These are phyloP conservation scores for Rugosomyces carneus DNA, from an alignment of 1,284 basidiomycete species.

Conservation along the genomic window DNA sequence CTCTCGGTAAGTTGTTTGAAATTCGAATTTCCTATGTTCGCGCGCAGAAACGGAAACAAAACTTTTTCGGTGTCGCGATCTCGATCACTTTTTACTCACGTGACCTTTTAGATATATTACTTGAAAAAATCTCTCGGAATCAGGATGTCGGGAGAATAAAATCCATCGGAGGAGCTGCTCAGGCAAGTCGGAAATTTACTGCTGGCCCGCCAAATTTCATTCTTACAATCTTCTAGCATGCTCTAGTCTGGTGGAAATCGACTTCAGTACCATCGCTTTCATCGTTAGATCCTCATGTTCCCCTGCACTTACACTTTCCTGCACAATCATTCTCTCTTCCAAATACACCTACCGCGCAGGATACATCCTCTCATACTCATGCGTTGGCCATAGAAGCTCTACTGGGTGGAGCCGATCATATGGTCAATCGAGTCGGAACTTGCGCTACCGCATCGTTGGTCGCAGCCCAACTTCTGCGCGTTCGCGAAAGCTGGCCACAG, in stretches of 20 bases:
- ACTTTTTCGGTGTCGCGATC: constrained; percentile 28
- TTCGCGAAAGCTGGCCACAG: constrained; percentile 64
- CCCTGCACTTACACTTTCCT: constrained; percentile 61
- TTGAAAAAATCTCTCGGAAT: constrained; percentile 65
- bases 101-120: constrained; percentile 52
- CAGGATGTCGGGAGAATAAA: constrained; percentile 64
- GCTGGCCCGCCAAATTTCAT: constrained; percentile 5
- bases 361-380: constrained; percentile 73
- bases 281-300: constrained; percentile 57
- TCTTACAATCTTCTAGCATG: constrained; percentile 40
- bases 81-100: constrained; percentile 26
- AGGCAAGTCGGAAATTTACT: constrained; percentile 34
- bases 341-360: constrained; percentile 71
- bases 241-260: constrained; percentile 79
- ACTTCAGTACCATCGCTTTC: constrained; percentile 59
- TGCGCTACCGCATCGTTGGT: constrained; percentile 61
- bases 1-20: constrained; percentile 51
- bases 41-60: constrained; percentile 36
- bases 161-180: constrained; percentile 68
- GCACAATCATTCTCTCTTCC: constrained; percentile 64
- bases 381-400: constrained; percentile 65
- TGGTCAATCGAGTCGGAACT: constrained; percentile 68
- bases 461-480: constrained; percentile 61
- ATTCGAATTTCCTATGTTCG: constrained; percentile 5
- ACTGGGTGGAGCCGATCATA: constrained; percentile 69